A percentile compares a stretch with the other conserved stretches of the same genome.
These are phyloP conservation scores for Sugiyamaella qingdaonensis DNA, from an alignment of 805 yeast genomes.

Conservation along the genomic window DNA sequence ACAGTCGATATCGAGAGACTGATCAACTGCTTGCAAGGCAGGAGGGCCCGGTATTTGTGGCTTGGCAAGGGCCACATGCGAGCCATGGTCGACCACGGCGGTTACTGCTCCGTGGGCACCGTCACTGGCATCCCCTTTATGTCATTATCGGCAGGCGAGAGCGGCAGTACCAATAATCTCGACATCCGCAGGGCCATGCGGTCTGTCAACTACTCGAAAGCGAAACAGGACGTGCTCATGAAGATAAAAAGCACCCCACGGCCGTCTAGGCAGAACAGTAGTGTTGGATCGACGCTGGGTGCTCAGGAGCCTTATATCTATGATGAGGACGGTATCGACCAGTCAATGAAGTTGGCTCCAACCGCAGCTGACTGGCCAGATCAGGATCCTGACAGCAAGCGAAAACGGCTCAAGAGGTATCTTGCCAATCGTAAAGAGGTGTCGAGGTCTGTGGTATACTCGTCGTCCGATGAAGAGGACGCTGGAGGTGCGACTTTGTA, in stretches of 20 bases:
- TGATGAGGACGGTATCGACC: conserved; percentile 8
- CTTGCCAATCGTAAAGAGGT: neutral
- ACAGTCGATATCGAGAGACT: conserved; percentile 35
- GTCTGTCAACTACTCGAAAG: neutral
- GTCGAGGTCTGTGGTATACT: conserved; percentile 2
- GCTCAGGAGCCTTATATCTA: conserved; percentile 6
- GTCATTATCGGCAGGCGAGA: conserved; percentile 10
- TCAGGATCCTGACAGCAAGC: neutral
- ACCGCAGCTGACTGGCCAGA: neutral
- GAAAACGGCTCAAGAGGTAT: neutral
- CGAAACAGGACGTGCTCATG: neutral
- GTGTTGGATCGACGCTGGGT: conserved; percentile 9
- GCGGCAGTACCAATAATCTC: neutral
- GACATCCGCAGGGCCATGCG: conserved; percentile 22
- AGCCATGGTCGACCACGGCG: conserved; percentile 24
- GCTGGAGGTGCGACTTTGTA: neutral
- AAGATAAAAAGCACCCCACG: neutral
- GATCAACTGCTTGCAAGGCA: conserved; percentile 30
- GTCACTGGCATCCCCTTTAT: conserved; percentile 19
- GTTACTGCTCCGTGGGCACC: conserved; percentile 10
- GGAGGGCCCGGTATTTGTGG: conserved; percentile 40
- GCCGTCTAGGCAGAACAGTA: neutral
- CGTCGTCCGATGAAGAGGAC: conserved; percentile 11
- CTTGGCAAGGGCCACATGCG: conserved; percentile 45
- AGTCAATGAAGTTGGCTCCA: neutral